Evolutionary conservation across 2,329 filamentous ascomycete species (phyloP).

Genomic region (Phyllosticta citriasiana): DNA sequence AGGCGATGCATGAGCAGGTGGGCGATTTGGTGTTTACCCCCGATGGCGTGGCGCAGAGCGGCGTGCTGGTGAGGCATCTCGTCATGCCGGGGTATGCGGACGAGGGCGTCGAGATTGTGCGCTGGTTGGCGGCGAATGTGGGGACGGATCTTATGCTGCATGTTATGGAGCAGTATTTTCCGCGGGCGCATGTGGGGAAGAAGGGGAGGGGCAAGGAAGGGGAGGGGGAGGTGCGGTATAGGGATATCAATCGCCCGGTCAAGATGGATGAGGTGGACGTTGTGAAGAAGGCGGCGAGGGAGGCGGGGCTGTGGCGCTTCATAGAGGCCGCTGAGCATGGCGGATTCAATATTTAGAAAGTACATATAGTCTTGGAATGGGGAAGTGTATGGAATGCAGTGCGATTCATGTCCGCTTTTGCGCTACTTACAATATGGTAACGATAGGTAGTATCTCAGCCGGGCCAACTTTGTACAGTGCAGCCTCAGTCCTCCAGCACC

Average conservation of each 20-base stretch:
- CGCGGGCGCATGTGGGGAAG: slow-evolving; percentile 73
- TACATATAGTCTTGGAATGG: too few relatives aligned
- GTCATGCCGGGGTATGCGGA: slow-evolving; percentile 75
- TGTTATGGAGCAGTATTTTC: slow-evolving; percentile 83
- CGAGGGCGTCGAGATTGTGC: slow-evolving; percentile 65
- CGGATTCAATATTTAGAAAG: slow-evolving; percentile 38
- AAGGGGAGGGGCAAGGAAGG: slow-evolving; percentile 18
- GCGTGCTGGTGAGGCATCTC: slow-evolving; percentile 65
- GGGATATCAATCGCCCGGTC: slow-evolving; percentile 68
- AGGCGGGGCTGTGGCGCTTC: slow-evolving; percentile 70
- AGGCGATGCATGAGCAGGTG: slow-evolving; percentile 70
- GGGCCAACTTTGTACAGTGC: not conserved
- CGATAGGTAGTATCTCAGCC: too few relatives aligned
- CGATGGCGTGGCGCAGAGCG: slow-evolving; percentile 71
- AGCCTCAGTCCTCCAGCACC: not conserved
- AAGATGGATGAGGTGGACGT: slow-evolving; percentile 53
- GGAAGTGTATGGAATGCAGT: too few relatives aligned
- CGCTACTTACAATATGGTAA: too few relatives aligned
- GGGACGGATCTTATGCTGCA: slow-evolving; percentile 70
- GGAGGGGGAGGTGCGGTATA: slow-evolving; percentile 50
- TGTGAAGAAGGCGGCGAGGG: slow-evolving; percentile 57
- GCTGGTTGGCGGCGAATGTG: slow-evolving; percentile 62
- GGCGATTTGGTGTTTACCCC: slow-evolving; percentile 73
- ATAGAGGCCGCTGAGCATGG: slow-evolving; percentile 53
- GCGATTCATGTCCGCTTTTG: too few relatives aligned